Base-by-base conservation (phyloP, 768 basidiomycete genomes). In the Sistotremastrum niveocremeum region DNA sequence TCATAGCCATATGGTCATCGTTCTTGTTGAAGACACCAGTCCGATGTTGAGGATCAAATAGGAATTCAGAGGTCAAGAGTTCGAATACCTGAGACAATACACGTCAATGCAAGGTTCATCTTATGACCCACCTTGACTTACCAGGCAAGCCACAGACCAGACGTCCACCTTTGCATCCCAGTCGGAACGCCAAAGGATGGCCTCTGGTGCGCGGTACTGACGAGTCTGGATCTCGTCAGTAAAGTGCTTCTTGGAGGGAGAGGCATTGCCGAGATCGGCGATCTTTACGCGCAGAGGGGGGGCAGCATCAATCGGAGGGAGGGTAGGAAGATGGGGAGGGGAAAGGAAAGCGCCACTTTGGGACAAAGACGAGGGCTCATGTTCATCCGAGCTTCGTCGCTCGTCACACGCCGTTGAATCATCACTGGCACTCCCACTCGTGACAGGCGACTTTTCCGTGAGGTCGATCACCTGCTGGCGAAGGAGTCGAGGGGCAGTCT, bases 211-310 rank as follows among this genome's bases (percentile, higher is more conserved):
- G 50, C 90, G 82, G 60, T 95, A 95, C 59, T 94, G 90, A 38
- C 90, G 76, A n/a, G 90, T 95, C 65, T 94, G 91, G 52, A 93
- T 94, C 58, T 91, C 90, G 57, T 93, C 90, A 6, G 90, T 94
- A 60, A 77, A 95, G 60, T 94, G 89, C 55, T 80, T 79, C 53
- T 68, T 81, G n/a, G 85, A 81, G 10, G 88, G 90, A 34, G 90
- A 91, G 29, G 90, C 91, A 59, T 95, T 95, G 29, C 90, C 90
- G 39, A 95, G 67, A 65, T 95, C 90, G 32, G 90, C 90, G 51
- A 95, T 91, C 71, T 95, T 94, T 58, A 95, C 74, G 12, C 75
- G 79, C 53, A 95, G 79, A 3, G 75, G 74, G 11, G 69, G 71
- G 32, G 49, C 35, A 29, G 39, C 38, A 11, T 20, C 30, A 37